Percentiles rank a stretch among this genome's conserved stretches.
Evolutionary conservation across 768 basidiomycete genomes (phyloP).

Genomic region (Terana coerulea): DNA sequence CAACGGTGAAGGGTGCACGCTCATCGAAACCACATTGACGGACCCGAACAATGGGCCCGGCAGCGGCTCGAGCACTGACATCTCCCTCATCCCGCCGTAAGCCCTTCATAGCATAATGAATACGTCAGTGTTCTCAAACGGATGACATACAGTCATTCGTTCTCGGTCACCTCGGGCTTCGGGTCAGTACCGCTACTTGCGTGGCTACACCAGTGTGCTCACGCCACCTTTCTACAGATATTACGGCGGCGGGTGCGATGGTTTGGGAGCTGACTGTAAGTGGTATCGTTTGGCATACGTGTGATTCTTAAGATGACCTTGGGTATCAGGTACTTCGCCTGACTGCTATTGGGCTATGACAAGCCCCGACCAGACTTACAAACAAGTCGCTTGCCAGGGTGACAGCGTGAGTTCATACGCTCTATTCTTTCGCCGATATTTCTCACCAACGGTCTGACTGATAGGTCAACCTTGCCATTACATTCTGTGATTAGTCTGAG

Average conservation of each 20-base stretch:
- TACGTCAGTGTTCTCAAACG: neutral
- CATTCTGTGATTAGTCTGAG: constrained; percentile 32
- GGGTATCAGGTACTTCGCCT: constrained; percentile 30
- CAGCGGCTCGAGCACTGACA: constrained; percentile 31
- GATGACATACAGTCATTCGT: constrained; percentile 31
- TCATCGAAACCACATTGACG: constrained; percentile 34
- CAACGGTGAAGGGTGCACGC: constrained; percentile 37
- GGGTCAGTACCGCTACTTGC: constrained; percentile 22
- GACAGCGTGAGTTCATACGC: constrained; percentile 36
- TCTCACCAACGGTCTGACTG: too few relatives aligned
- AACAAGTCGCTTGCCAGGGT: constrained; percentile 36
- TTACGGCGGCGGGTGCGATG: constrained; percentile 40
- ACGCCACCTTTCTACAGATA: constrained; percentile 29
- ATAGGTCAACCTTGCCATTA: constrained; percentile 36
- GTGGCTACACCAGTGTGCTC: neutral
- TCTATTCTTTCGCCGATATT: too few relatives aligned
- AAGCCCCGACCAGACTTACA: constrained; percentile 30
- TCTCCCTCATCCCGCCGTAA: constrained; percentile 40
- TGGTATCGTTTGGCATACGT: neutral
- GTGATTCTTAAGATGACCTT: neutral
- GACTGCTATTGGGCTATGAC: constrained; percentile 37
- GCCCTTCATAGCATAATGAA: constrained; percentile 14
- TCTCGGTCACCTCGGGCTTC: constrained; percentile 38
- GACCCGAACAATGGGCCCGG: constrained; percentile 31
- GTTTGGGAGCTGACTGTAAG: constrained; percentile 41